phyloP scores from a whole-genome alignment of 345 rosid genomes.

The Linum tenue region DNA sequence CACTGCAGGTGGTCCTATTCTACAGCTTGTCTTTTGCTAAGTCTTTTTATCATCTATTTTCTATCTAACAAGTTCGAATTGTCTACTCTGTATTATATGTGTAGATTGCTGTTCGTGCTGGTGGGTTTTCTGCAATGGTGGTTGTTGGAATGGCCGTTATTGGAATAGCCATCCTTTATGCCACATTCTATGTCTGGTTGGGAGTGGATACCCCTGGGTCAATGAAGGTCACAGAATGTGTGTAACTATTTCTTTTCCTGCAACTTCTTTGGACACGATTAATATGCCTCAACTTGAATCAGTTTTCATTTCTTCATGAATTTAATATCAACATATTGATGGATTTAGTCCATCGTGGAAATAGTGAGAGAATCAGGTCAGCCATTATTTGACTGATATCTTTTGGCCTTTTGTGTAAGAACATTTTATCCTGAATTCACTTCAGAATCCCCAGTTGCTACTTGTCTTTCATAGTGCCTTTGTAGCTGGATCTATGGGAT shows the following conservation, averaged over 20 bases:
- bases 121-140: constrained; percentile 95
- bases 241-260: constrained; percentile 27
- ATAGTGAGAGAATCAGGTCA: background rate
- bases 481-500: background rate
- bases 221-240: constrained; percentile 88
- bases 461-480: background rate
- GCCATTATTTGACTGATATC: background rate
- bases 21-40: constrained; percentile 13
- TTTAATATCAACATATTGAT: no score
- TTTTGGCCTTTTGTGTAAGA: background rate
- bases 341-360: background rate
- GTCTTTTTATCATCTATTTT: constrained; percentile 11
- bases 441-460: background rate
- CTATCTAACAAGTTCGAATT: background rate
- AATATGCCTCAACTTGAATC: background rate
- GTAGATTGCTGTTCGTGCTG: constrained; percentile 95
- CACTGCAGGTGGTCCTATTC: constrained; percentile 66
- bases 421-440: background rate
- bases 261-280: background rate
- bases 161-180: constrained; percentile 90
- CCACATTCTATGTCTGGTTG: constrained; percentile 88
- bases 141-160: constrained; percentile 99
- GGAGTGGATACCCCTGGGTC: constrained; percentile 78
- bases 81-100: constrained; percentile 16
- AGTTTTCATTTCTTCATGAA: background rate